Evolutionary conservation across 2,329 filamentous ascomycete species (phyloP).

Genomic region (Fusarium aywerte): DNA sequence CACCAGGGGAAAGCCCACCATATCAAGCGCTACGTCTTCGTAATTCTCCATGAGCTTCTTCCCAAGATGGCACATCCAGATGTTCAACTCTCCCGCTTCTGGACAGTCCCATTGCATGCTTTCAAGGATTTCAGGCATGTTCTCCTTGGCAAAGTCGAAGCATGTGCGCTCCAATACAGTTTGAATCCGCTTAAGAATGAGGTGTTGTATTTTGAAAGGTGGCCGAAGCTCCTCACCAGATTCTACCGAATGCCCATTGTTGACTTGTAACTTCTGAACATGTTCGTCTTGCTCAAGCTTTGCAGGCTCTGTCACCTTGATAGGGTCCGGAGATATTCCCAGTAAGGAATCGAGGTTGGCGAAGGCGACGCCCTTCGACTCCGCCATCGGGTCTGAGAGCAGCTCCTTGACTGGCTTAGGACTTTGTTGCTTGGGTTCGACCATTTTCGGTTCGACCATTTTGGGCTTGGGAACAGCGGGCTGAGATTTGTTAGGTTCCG

Average conservation of each 20-base stretch:
- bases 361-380: neutral
- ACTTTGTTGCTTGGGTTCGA: neutral
- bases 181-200: neutral
- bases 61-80: neutral
- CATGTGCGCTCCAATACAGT: neutral
- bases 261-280: neutral
- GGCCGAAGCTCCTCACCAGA: neutral
- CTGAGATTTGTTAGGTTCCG: neutral
- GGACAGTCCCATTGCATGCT: neutral
- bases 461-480: neutral
- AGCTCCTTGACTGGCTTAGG: neutral
- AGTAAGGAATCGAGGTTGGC: neutral
- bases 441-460: neutral
- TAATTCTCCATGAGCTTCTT: neutral
- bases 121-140: neutral
- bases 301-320: neutral
- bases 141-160: neutral
- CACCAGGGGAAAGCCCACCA: rapidly evolving
- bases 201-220: neutral
- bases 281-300: neutral
- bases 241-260: neutral
- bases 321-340: neutral
- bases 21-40: neutral
- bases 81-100: neutral
- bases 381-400: neutral